phyloP scores from a whole-genome alignment of 2,329 filamentous ascomycete species.

The Pseudocercospora pini-densiflorae region DNA sequence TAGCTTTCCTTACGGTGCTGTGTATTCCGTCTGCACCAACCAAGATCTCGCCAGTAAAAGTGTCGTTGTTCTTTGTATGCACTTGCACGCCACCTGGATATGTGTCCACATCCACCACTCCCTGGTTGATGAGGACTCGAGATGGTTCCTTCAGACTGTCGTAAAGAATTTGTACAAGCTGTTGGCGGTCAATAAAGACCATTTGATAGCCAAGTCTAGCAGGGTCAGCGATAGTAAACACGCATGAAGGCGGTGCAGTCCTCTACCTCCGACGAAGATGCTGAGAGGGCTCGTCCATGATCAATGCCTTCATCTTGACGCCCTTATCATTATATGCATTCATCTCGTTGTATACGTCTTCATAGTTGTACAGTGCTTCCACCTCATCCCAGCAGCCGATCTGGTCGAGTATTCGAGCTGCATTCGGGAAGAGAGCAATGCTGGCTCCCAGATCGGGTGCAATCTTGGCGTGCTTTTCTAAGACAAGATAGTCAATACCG shows the following conservation, averaged over 20 bases:
- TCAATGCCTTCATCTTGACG: not conserved
- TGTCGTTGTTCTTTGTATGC: not conserved
- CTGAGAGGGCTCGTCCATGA: not conserved
- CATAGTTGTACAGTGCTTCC: not conserved
- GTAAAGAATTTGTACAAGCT: constrained; percentile 9
- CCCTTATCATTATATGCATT: not conserved
- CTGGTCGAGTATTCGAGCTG: constrained; percentile 12
- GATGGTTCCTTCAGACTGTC: constrained; percentile 11
- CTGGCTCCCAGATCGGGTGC: constrained; percentile 5
- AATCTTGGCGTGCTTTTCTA: constrained; percentile 7
- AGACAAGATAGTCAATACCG: constrained; percentile 8
- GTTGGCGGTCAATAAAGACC: not conserved
- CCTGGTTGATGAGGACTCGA: not conserved
- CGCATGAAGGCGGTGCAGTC: not conserved
- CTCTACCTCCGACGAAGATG: not conserved
- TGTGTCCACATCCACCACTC: not conserved
- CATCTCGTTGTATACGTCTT: not conserved
- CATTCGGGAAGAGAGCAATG: constrained; percentile 14
- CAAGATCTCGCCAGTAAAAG: constrained; percentile 1
- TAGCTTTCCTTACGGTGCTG: constrained; percentile 4
- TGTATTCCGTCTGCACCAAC: constrained; percentile 13
- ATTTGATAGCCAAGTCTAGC: not conserved
- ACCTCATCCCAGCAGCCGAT: constrained; percentile 9
- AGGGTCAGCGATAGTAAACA: not conserved
- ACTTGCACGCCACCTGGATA: not conserved